phyloP scores from a whole-genome alignment of 805 yeast species.

The Naumovozyma dairenensis region DNA sequence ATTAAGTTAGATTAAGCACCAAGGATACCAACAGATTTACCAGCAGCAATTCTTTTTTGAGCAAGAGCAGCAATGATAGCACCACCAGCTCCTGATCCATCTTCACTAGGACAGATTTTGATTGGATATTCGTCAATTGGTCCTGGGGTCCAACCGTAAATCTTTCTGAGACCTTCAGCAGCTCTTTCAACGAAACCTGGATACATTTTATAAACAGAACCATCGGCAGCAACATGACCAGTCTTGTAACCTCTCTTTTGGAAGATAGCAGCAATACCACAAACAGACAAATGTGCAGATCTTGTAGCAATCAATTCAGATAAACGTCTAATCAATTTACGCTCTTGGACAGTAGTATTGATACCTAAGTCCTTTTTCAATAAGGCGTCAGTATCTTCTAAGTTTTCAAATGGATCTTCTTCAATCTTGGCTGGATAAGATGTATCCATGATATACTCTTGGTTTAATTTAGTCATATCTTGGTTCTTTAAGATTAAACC shows the following conservation, averaged over 20 bases:
- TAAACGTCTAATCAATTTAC: constrained; percentile 67
- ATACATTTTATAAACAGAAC: constrained; percentile 86
- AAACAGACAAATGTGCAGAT: constrained; percentile 81
- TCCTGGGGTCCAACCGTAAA: constrained; percentile 61
- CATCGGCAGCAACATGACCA: constrained; percentile 92
- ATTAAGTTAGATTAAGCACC: constrained; percentile 3
- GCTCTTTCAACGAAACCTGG: constrained; percentile 87
- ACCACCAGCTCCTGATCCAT: constrained; percentile 97
- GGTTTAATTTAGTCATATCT: constrained; percentile 49
- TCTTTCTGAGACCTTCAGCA: constrained; percentile 76
- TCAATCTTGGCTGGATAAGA: constrained; percentile 79
- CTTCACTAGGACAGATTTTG: constrained; percentile 83
- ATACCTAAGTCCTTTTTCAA: constrained; percentile 51
- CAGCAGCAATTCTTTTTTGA: constrained; percentile 59
- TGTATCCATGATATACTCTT: constrained; percentile 72
- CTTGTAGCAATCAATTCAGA: constrained; percentile 84
- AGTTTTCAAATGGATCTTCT: constrained; percentile 77
- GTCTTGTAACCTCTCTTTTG: constrained; percentile 67
- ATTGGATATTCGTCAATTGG: constrained; percentile 56
- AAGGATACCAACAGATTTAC: constrained; percentile 49
- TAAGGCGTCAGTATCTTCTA: constrained; percentile 58
- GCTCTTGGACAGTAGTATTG: constrained; percentile 64
- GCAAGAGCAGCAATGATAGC: constrained; percentile 95
- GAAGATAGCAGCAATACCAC: constrained; percentile 92
- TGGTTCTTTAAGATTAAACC: constrained; percentile 60